Conservation (phyloP, 2,329 filamentous ascomycete species). For the Fusarium equiseti region DNA sequence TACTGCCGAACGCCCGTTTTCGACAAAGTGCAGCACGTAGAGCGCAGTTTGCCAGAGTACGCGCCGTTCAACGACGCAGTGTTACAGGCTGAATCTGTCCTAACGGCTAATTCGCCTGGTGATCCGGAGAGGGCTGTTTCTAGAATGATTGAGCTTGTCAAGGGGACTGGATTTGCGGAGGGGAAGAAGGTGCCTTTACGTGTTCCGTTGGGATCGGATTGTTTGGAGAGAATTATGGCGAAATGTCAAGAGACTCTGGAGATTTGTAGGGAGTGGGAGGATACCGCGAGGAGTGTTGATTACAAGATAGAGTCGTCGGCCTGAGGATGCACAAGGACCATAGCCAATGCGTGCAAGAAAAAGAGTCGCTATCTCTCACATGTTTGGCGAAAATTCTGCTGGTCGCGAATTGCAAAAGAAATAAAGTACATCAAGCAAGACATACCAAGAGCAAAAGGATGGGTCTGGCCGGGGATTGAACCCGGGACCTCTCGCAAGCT, state of each 20-base stretch:
- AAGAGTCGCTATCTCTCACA: not conserved
- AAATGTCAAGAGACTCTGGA: constrained; percentile 64
- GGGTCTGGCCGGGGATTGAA: constrained; percentile 62
- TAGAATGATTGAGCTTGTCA: constrained; percentile 66
- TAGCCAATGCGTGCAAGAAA: not conserved
- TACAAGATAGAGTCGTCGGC: not conserved
- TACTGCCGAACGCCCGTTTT: constrained; percentile 58
- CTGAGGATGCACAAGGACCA: rapidly evolving
- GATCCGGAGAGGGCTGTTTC: constrained; percentile 63
- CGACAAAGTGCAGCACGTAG: constrained; percentile 50
- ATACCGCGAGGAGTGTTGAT: constrained; percentile 62
- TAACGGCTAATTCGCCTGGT: constrained; percentile 57
- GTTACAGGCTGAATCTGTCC: constrained; percentile 30
- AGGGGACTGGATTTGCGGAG: constrained; percentile 56
- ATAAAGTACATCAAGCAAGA: not conserved
- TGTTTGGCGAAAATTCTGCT: not conserved
- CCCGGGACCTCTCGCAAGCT: constrained; percentile 60
- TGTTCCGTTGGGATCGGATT: constrained; percentile 65
- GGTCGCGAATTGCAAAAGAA: not conserved
- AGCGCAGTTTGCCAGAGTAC: constrained; percentile 45
- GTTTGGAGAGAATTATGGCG: constrained; percentile 59
- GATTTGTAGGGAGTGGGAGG: constrained; percentile 63
- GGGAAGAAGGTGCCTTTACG: constrained; percentile 58
- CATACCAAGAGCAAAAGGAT: constrained; percentile 22
- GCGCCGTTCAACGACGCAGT: constrained; percentile 49